A percentile compares a stretch with the other conserved stretches of the same genome.
phyloP scores from a whole-genome alignment of 805 yeast genomes.

The Kodamaea laetipori region DNA sequence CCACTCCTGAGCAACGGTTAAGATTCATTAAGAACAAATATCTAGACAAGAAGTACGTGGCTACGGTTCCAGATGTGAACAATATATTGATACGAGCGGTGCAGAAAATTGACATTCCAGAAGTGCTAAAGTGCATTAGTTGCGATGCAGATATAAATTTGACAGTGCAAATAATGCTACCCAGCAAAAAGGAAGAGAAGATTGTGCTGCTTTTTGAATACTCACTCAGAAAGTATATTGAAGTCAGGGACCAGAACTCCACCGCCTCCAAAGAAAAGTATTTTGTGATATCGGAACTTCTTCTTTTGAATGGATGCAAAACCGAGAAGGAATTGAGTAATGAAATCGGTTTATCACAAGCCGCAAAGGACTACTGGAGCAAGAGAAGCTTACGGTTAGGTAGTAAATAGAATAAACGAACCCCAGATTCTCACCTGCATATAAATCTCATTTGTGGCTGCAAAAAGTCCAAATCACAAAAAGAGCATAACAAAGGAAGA shows the following conservation, averaged over 20 bases:
- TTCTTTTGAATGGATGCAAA: conserved; percentile 57
- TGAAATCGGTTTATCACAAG: conserved; percentile 41
- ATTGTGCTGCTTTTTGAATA: conserved; percentile 44
- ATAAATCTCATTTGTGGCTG: conserved; percentile 16
- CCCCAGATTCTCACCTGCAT: not conserved
- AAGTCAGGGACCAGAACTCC: conserved; percentile 16
- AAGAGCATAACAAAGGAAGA: not conserved
- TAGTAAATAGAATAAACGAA: not conserved
- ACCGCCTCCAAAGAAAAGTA: not conserved
- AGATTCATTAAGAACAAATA: conserved; percentile 71
- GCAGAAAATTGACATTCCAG: conserved; percentile 48
- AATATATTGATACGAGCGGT: conserved; percentile 53
- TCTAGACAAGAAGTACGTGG: conserved; percentile 49
- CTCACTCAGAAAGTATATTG: conserved; percentile 50
- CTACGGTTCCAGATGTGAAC: conserved; percentile 22
- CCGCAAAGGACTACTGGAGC: conserved; percentile 60
- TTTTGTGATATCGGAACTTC: conserved; percentile 56
- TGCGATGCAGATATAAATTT: conserved; percentile 51
- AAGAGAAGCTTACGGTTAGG: conserved; percentile 14
- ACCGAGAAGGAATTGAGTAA: conserved; percentile 38
- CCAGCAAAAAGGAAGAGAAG: conserved; percentile 20
- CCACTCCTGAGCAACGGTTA: conserved; percentile 35
- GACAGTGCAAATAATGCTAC: conserved; percentile 35
- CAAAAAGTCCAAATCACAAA: conserved; percentile 10
- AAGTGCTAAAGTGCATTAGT: conserved; percentile 45